Evolutionary conservation across 345 rosid species (phyloP).

Genomic region (Clausena lansium): DNA sequence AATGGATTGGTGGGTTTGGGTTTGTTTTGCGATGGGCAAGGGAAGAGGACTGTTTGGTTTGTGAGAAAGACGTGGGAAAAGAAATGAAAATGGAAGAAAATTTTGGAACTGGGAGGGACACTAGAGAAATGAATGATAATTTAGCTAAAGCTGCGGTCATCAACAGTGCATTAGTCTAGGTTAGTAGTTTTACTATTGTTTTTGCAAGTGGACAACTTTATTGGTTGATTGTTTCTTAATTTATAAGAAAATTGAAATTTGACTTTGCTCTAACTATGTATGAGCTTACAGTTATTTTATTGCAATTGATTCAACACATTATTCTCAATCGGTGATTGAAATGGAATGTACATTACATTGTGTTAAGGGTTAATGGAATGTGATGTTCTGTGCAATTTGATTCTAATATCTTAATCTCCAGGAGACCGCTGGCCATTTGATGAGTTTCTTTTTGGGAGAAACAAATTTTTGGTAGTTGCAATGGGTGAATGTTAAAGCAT

Average conservation of each 20-base stretch:
- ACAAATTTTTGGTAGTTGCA: background rate
- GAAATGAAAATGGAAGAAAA: background rate
- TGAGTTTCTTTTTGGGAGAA: too few relatives aligned
- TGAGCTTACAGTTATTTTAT: background rate
- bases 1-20: background rate
- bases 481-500: background rate
- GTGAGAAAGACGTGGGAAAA: slow-evolving; percentile 11
- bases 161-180: background rate
- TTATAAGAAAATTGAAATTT: too few relatives aligned
- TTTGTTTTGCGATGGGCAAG: background rate
- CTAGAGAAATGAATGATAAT: background rate
- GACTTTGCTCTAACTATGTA: background rate
- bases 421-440: background rate
- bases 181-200: background rate
- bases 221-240: background rate
- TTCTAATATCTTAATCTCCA: background rate
- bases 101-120: background rate
- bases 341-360: background rate
- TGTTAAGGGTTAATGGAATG: background rate
- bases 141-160: background rate
- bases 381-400: background rate
- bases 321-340: background rate
- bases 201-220: background rate
- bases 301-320: background rate
- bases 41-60: slow-evolving; percentile 1